These are phyloP conservation scores for Ampelomyces quisqualis DNA, from an alignment of 2,329 filamentous ascomycete species.

Conservation along the genomic window DNA sequence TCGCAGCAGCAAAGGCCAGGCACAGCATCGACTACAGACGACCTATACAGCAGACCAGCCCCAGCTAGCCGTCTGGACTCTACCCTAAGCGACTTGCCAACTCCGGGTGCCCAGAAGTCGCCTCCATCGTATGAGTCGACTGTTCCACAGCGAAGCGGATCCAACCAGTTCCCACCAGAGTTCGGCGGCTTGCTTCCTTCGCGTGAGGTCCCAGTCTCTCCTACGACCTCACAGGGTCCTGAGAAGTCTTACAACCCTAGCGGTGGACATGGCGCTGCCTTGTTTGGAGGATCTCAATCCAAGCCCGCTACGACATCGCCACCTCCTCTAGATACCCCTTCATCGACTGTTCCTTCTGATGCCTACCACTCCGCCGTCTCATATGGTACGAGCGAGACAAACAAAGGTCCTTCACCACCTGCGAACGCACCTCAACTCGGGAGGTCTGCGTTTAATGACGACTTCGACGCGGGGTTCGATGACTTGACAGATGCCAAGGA, in stretches of 20 bases:
- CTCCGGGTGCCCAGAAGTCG: constrained; percentile 57
- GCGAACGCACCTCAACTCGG: constrained; percentile 41
- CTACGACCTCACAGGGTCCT: constrained; percentile 40
- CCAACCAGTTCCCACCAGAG: constrained; percentile 55
- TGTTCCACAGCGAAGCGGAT: constrained; percentile 40
- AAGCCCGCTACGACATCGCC: constrained; percentile 43
- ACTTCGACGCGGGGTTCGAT: constrained; percentile 78
- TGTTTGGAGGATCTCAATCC: constrained; percentile 43
- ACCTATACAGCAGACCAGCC: constrained; percentile 37
- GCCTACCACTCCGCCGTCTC: constrained; percentile 47
- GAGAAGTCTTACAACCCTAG: constrained; percentile 42
- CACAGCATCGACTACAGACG: constrained; percentile 29
- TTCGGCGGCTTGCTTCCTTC: constrained; percentile 59
- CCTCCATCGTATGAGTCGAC: constrained; percentile 59
- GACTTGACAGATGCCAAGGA: constrained; percentile 83
- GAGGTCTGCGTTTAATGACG: constrained; percentile 65
- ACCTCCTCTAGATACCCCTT: constrained; percentile 43
- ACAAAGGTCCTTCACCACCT: constrained; percentile 33
- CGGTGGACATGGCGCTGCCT: constrained; percentile 43
- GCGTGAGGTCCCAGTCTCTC: constrained; percentile 54
- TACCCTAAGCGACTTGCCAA: constrained; percentile 49
- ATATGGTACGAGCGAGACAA: constrained; percentile 38
- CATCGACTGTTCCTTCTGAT: constrained; percentile 46
- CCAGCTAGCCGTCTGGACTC: constrained; percentile 41
- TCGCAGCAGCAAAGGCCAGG: constrained; percentile 29